Evolutionary conservation across 2,329 filamentous ascomycete species (phyloP).

Genomic region (Monilinia aucupariae): DNA sequence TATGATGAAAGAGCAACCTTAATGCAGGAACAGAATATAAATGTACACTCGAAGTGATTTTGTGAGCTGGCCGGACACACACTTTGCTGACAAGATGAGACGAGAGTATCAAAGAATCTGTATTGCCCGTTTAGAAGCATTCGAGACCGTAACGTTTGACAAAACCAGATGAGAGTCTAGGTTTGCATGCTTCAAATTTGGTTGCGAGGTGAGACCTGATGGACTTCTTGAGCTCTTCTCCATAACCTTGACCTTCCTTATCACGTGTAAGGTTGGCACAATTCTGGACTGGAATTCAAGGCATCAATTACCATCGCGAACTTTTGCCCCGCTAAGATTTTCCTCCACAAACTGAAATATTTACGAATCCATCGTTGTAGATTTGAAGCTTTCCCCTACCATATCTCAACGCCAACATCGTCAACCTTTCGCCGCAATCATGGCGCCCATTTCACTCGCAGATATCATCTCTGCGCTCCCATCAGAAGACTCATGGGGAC

Average conservation of each 20-base stretch:
- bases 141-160: not conserved
- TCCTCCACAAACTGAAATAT: conserved; percentile 28
- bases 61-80: not conserved
- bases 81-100: not conserved
- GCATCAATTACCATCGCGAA: not conserved
- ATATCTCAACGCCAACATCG: conserved; percentile 18
- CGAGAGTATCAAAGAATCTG: not conserved
- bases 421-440: conserved; percentile 34
- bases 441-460: conserved; percentile 52
- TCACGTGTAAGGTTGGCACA: not conserved
- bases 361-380: conserved; percentile 16
- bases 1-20: not conserved
- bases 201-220: not conserved
- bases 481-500: conserved; percentile 80
- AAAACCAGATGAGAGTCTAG: not conserved
- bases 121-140: not conserved
- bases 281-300: not conserved
- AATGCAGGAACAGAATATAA: not conserved
- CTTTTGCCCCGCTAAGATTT: conserved; percentile 23
- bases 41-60: not conserved
- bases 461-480: conserved; percentile 68
- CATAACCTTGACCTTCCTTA: not conserved
- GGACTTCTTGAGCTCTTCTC: too few species aligned
- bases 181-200: too few species aligned
- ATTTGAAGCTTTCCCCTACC: conserved; percentile 6